phyloP scores from a whole-genome alignment of 441 rosid genomes.

The Pelargonium australe region DNA sequence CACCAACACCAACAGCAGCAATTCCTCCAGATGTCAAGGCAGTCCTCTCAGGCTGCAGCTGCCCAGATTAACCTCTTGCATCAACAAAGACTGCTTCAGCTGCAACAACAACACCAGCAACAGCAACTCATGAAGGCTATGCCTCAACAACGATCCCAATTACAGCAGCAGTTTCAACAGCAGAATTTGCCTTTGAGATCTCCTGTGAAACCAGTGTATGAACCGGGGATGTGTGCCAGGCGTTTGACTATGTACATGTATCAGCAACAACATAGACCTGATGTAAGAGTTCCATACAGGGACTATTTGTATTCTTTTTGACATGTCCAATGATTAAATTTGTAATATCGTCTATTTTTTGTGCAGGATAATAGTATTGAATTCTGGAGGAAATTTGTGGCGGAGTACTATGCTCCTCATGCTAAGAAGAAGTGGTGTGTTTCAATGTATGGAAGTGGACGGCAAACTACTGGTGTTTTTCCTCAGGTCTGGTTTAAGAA shows the following conservation, averaged over 20 bases:
- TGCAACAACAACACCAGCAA: slow-evolving; percentile 61
- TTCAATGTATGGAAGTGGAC: slow-evolving; percentile 75
- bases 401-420: slow-evolving; percentile 62
- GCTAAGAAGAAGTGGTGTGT: slow-evolving; percentile 88
- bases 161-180: slow-evolving; percentile 77
- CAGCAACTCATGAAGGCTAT: slow-evolving; percentile 73
- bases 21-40: slow-evolving; percentile 71
- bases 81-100: slow-evolving; percentile 69
- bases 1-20: slow-evolving; percentile 60
- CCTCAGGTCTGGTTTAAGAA: slow-evolving; percentile 54
- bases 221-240: slow-evolving; percentile 93
- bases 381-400: slow-evolving; percentile 77
- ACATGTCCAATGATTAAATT: not conserved
- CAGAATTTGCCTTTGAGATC: slow-evolving; percentile 68
- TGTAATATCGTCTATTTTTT: slow-evolving; percentile 16
- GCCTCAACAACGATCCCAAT: slow-evolving; percentile 75
- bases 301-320: not conserved
- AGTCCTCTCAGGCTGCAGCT: slow-evolving; percentile 61
- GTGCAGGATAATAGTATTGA: slow-evolving; percentile 76
- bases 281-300: slow-evolving; percentile 42
- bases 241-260: slow-evolving; percentile 84
- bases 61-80: slow-evolving; percentile 58
- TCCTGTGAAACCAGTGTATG: slow-evolving; percentile 64
- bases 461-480: slow-evolving; percentile 68
- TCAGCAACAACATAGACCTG: slow-evolving; percentile 95